A percentile compares a stretch with the other conserved stretches of the same genome.
phyloP scores from a whole-genome alignment of 1,284 basidiomycete species.

The Sporisorium scitamineum region DNA sequence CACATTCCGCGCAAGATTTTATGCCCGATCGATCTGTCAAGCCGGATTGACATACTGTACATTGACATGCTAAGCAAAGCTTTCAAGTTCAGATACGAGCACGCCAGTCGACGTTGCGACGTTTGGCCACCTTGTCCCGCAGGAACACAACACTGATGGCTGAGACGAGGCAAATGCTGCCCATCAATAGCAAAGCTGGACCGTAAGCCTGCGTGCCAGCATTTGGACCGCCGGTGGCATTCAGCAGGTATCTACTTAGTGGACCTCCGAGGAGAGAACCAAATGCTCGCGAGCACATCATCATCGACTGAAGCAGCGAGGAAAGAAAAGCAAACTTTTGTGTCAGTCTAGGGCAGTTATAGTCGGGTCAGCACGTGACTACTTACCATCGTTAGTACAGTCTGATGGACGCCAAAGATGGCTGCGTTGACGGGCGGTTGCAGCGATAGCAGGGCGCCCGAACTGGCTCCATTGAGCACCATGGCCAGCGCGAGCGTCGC shows the following conservation, averaged over 20 bases:
- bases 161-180: constrained; percentile 40
- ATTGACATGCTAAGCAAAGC: background rate
- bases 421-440: constrained; percentile 53
- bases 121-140: constrained; percentile 30
- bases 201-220: constrained; percentile 38
- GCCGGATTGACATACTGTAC: background rate
- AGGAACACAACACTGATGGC: constrained; percentile 36
- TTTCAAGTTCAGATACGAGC: constrained; percentile 23
- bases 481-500: constrained; percentile 46
- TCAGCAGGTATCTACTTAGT: constrained; percentile 49
- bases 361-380: background rate
- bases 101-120: constrained; percentile 37
- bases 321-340: background rate
- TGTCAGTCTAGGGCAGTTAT: background rate
- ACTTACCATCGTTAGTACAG: constrained; percentile 47
- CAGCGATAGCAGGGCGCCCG: constrained; percentile 48
- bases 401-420: constrained; percentile 49
- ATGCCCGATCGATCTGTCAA: constrained; percentile 5
- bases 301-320: constrained; percentile 37
- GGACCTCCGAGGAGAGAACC: constrained; percentile 51
- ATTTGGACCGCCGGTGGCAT: constrained; percentile 45
- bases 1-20: background rate
- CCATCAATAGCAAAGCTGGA: constrained; percentile 48
- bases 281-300: constrained; percentile 44
- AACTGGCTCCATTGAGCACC: constrained; percentile 50